Percentiles rank a stretch among this genome's conserved stretches.
Evolutionary conservation across 192 early-diverging fungal species (phyloP).

Genomic region (Glomus cerebriforme): DNA sequence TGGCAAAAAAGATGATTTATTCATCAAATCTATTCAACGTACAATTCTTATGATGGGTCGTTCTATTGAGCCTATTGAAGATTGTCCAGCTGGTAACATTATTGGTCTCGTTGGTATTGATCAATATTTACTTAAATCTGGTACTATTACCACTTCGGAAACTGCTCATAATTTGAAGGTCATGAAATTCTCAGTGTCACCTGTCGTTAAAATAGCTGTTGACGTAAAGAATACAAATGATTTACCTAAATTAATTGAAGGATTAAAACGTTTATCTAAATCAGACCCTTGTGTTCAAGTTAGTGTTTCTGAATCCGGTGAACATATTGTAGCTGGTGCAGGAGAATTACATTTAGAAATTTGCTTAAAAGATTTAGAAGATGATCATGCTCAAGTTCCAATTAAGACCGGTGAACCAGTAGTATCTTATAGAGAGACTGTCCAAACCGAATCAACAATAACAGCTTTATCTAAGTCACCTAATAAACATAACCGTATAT

Average conservation of each 20-base stretch:
- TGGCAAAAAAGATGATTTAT: constrained; percentile 91
- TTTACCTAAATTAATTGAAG: constrained; percentile 98
- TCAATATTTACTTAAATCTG: constrained; percentile 99
- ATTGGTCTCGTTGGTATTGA: constrained; percentile 98
- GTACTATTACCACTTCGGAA: constrained; percentile 76
- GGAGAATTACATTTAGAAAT: constrained; percentile 99
- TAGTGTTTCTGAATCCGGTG: constrained; percentile 87
- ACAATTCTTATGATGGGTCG: constrained; percentile 99
- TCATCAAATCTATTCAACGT: constrained; percentile 96
- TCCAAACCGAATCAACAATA: constrained; percentile 78
- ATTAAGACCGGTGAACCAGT: constrained; percentile 91
- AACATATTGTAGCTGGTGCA: constrained; percentile 98
- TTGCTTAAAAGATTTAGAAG: constrained; percentile 98
- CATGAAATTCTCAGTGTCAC: constrained; percentile 99
- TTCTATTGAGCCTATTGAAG: constrained; percentile 94
- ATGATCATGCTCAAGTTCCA: constrained; percentile 95
- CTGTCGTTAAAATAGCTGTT: constrained; percentile 96
- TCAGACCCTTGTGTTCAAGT: constrained; percentile 96
- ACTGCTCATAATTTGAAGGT: constrained; percentile 97
- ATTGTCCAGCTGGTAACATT: constrained; percentile 99
- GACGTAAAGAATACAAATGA: constrained; percentile 98
- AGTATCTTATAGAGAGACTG: constrained; percentile 94
- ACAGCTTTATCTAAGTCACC: constrained; percentile 92
- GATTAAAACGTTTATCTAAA: constrained; percentile 99
- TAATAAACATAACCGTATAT: constrained; percentile 99